Evolutionary conservation across 2,329 filamentous ascomycete genomes (phyloP), one percentile per base, ranked within the genome.

Genomic region (Trichoderma sp.): DNA sequence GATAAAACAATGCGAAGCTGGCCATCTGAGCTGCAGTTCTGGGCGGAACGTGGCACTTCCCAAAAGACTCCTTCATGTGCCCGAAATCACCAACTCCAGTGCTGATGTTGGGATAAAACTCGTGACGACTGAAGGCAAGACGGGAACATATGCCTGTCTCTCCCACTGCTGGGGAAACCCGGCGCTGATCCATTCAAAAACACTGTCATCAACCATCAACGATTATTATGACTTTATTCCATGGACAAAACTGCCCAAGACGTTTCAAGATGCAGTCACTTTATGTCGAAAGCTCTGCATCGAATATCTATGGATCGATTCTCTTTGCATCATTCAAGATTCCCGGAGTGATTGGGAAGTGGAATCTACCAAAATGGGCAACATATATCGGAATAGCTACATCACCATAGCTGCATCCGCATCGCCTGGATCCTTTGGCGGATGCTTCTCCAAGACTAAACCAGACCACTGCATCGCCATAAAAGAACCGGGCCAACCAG

Each of bases 321-420:
- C 57, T 6, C 57, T 60, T 17, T 60, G 57, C 17, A 60, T 60
- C n/a, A 60, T 60, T 15, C 57, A 60, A 13, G 57, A 60, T 25
- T 60, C 57, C 34, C 57, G 12, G 39, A 60, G 27, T 35, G 57
- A 42, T 5, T 60, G 42, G 42, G 42, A 45, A 45, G n/a, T 45
- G 12, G 42, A 45, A 45, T 45, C 42, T 22, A 45, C 39, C 57
- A 60, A 15, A n/a, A 60, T 48, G 57, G 39, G 19, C 57, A 48
- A n/a, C 39, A 29, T 19, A 60, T 60, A 42, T n/a, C 57, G n/a
- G 39, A 34, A 25, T 48, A 60, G 10, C 15, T 42, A 60, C 9
- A 42, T 60, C 57, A 60, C 57, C 19, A 60, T 60, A 10, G 57
- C 57, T 2, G 57, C 57, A 8, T 60, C 57, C 7, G 57, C 57